Base-by-base conservation (phyloP, 2,329 filamentous ascomycete species). In the Colletotrichum chrysophilum region DNA sequence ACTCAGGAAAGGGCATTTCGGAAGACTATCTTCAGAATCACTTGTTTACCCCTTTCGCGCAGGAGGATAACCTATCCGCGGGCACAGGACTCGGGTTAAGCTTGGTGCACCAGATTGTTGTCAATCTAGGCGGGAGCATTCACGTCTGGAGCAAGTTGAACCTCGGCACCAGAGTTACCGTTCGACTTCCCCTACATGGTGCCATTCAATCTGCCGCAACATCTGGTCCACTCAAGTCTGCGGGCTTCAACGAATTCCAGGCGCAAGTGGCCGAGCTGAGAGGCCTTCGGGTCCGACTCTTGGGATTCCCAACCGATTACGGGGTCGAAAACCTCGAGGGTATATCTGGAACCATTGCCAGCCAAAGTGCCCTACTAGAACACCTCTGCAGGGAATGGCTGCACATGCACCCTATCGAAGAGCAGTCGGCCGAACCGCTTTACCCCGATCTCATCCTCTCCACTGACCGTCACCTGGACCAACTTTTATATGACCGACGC, bases 1-100 rank as follows among this genome's bases (percentile, higher is more conserved):
- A 95, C 78, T 93, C 93, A 0, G 93, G 93, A 1, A 88, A 88
- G 60, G 93, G 93, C 2, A 95, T 95, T 34, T 89, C 89, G 0
- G 85, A 90, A 7, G 90, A 93, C 14, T 95, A 91, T 77, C 83
- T 94, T 10, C 86, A 89, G 26, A 88, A 90, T 7, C 87, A 88
- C 16, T 81, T 94, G 0, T 95, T 92, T 79, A 90, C 88, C 0
- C 91, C 92, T 0, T 94, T 94, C 76, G 83, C 87, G 0, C 93
- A 95, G 76, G 93, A 94, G 78, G 88, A 94, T 61, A 83, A 85
- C 0, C 81, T 94, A 2, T 86, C 89, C 0, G 88, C 89, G 0
- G 93, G 93, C 0, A 90, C 91, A 1, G 93, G 93, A 0, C 85
- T 95, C 0, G 93, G 93, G 0, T 82, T 95, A 28, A 92, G 90